Base-by-base conservation (phyloP, 371 early-diverging fungal genomes). In the Coemansia sp. region DNA sequence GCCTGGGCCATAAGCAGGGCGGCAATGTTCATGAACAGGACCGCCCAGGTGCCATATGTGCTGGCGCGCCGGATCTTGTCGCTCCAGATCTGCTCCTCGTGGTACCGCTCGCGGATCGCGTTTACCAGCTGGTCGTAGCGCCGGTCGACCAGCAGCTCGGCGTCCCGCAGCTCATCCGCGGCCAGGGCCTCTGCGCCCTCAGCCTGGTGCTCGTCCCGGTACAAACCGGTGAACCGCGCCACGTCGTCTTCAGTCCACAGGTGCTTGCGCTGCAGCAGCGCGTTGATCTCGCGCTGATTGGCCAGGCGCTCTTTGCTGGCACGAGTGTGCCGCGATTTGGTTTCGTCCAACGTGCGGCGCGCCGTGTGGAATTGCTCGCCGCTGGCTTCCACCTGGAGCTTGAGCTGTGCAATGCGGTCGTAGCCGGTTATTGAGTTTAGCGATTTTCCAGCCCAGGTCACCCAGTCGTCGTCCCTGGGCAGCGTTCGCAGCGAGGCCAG, bases 1-100 rank as follows among this genome's bases (percentile, higher is more conserved):
- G 88, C 86, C 49, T 91, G 91, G 0, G 90, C 89, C 43, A 84
- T 70, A 38, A 92, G 74, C 72, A 92, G 85, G n/a, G 89, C 78
- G 31, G 88, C 30, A 35, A 91, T 69, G 66, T 93, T 91, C 60
- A 89, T 77, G 2, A 79, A 79, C 78, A 93, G 84, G 14, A 93
- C 82, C 1, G 91, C 88, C 87, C 90, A 88, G 0, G 92, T 92
- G 38, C 90, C 90, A 50, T 91, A 91, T 0, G 94, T 95, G 63
- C 88, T 88, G 4, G 91, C 89, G 20, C 87, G 84, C 8, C 96
- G 89, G 54, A 97, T 95, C 81, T 97, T 95, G 83, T 97, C 98
- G 62, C 91, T 91, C 91, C 93, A 97, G n/a, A 95, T 82, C 74
- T 96, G 96, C 63, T 97, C 98, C 68, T 91, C 93, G 57, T 92